A percentile compares a stretch with the other conserved stretches of the same genome.
phyloP scores from a whole-genome alignment of 2,329 filamentous ascomycete genomes.

The Colletotrichum abscissum region DNA sequence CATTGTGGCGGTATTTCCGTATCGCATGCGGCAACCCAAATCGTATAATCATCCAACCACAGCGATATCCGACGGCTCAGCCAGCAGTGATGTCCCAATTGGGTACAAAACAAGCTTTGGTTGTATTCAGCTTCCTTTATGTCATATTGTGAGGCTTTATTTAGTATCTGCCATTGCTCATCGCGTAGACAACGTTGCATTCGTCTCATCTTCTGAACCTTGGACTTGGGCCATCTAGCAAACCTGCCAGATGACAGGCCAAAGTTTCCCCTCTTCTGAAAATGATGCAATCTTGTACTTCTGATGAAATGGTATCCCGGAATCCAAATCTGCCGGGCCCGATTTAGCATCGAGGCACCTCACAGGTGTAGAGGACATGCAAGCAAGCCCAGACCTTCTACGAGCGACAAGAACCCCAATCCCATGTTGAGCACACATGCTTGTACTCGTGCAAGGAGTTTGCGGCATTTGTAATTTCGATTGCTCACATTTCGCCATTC shows the following conservation, averaged over 20 bases:
- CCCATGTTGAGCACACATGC: too few relatives aligned
- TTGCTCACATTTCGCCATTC: not conserved
- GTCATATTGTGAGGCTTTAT: not conserved
- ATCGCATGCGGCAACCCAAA: not conserved
- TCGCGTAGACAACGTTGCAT: not conserved
- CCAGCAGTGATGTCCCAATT: not conserved
- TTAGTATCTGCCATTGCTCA: not conserved
- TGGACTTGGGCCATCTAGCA: not conserved
- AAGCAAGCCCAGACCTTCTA: not conserved
- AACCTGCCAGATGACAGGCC: not conserved
- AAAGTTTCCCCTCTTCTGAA: not conserved
- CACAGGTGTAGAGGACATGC: not conserved
- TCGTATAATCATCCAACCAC: not conserved
- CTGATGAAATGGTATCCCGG: too few relatives aligned
- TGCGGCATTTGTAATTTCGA: not conserved
- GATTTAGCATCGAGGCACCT: not conserved
- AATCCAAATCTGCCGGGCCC: not conserved
- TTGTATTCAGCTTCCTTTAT: not conserved
- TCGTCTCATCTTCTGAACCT: not conserved
- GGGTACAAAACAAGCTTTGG: not conserved
- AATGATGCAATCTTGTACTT: not conserved
- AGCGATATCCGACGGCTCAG: too few relatives aligned
- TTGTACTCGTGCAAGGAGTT: not conserved
- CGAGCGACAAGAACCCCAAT: not conserved
- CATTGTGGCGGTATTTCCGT: not conserved